Conservation (phyloP, 169 alveolate species). For the Cryptosporidium canis region DNA sequence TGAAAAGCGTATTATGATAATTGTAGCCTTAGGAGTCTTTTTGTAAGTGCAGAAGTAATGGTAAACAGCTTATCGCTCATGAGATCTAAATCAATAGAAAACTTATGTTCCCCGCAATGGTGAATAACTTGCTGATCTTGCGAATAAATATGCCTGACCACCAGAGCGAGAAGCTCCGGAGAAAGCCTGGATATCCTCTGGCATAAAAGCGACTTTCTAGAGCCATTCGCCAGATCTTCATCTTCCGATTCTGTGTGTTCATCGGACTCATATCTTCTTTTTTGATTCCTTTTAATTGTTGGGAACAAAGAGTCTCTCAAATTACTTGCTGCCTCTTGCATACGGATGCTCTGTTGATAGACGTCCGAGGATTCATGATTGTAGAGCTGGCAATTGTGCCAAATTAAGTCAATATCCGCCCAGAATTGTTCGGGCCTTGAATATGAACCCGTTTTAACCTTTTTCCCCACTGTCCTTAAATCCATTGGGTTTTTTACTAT, state of each 20-base stretch:
- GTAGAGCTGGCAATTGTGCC: conserved; percentile 60
- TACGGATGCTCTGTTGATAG: conserved; percentile 46
- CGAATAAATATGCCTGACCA: conserved; percentile 37
- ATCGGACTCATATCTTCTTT: conserved; percentile 37
- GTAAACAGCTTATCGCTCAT: conserved; percentile 14
- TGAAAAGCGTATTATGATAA: neutral
- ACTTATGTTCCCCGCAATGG: conserved; percentile 34
- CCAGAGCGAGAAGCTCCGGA: conserved; percentile 62
- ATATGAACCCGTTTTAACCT: conserved; percentile 67
- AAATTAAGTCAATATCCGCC: conserved; percentile 65
- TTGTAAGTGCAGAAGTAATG: conserved; percentile 51
- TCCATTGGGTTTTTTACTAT: conserved; percentile 78
- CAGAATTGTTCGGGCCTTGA: conserved; percentile 68
- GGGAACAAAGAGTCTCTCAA: conserved; percentile 12
- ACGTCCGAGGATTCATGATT: conserved; percentile 71
- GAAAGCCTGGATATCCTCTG: conserved; percentile 60
- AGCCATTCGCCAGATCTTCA: neutral
- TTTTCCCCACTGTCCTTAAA: conserved; percentile 73
- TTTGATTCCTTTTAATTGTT: neutral
- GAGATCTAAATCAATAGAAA: conserved; percentile 20
- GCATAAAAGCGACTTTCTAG: neutral
- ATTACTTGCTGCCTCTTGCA: conserved; percentile 19
- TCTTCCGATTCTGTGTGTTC: conserved; percentile 2
- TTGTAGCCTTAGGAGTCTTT: conserved; percentile 45
- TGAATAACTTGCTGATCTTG: conserved; percentile 42